phyloP scores from a whole-genome alignment of 2,329 filamentous ascomycete species.

The Ceratocystis harringtonii region DNA sequence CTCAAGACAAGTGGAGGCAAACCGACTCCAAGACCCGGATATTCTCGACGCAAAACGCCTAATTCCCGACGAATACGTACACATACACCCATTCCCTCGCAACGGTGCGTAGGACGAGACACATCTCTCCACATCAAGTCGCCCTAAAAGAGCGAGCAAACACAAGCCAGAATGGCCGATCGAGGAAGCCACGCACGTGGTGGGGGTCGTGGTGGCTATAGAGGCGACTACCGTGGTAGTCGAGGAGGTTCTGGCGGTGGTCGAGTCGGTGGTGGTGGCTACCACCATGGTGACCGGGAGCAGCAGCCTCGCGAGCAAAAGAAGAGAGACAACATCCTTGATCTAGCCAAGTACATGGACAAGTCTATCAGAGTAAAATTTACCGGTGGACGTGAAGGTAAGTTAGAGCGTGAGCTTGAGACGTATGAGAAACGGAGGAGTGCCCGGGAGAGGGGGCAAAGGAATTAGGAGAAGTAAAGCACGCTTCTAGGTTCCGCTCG shows the following conservation, averaged over 20 bases:
- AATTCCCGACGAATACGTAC: too few species aligned
- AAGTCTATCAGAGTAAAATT: constrained; percentile 94
- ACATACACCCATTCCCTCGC: neutral
- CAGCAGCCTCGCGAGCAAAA: constrained; percentile 59
- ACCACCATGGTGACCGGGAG: constrained; percentile 26
- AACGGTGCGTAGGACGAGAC: neutral
- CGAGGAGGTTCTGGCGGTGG: constrained; percentile 33
- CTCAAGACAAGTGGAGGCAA: neutral
- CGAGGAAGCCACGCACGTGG: constrained; percentile 27
- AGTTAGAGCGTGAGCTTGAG: constrained; percentile 19
- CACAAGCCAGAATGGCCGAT: constrained; percentile 14
- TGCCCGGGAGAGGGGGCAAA: neutral
- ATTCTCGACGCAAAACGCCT: too few species aligned
- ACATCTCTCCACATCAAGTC: neutral
- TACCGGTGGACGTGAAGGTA: constrained; percentile 83
- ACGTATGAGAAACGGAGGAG: neutral
- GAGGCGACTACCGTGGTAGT: constrained; percentile 28
- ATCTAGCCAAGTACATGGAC: constrained; percentile 92
- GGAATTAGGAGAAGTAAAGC: neutral
- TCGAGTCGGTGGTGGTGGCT: constrained; percentile 33
- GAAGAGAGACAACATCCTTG: constrained; percentile 89
- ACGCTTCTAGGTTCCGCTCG: neutral
- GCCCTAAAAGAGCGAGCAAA: neutral
- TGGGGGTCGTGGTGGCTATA: constrained; percentile 30
- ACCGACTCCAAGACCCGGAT: too few species aligned